Percentiles rank a stretch among this genome's conserved stretches.
These are phyloP conservation scores for Tanacetum coccineum DNA, from an alignment of 129 eudicot genomes.

Conservation along the genomic window DNA sequence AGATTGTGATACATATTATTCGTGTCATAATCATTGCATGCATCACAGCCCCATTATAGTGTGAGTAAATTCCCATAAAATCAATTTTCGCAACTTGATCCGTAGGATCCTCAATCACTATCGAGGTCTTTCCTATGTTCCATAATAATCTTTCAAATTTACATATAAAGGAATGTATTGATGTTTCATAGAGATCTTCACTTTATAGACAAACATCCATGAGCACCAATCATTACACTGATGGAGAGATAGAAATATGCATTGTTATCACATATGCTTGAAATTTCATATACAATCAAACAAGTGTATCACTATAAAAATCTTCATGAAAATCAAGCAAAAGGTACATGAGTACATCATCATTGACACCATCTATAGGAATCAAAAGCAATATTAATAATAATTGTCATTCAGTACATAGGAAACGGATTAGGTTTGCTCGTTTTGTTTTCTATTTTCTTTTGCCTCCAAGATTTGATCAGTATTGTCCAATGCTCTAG, in stretches of 20 bases:
- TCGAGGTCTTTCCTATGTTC: slow-evolving; percentile 18
- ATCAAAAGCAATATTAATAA: slow-evolving; percentile 23
- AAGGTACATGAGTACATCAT: slow-evolving; percentile 17
- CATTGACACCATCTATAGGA: slow-evolving; percentile 20
- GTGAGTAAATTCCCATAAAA: not conserved
- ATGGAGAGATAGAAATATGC: slow-evolving; percentile 4
- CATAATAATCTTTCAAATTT: slow-evolving; percentile 5
- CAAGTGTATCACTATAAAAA: slow-evolving; percentile 22
- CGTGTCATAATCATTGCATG: slow-evolving; percentile 6
- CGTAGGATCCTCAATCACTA: slow-evolving; percentile 9
- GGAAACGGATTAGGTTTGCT: not conserved
- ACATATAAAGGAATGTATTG: not conserved
- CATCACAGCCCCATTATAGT: not conserved
- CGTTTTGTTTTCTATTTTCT: not conserved
- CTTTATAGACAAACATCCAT: slow-evolving; percentile 10
- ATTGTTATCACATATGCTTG: slow-evolving; percentile 3
- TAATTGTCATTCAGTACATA: slow-evolving; percentile 5
- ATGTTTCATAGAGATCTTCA: not conserved
- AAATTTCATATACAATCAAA: not conserved
- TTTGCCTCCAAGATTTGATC: slow-evolving; percentile 6
- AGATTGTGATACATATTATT: not conserved
- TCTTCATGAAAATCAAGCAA: slow-evolving; percentile 33
- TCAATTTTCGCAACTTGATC: slow-evolving; percentile 11
- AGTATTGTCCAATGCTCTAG: not conserved
- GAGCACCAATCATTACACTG: slow-evolving; percentile 7